Conservation (phyloP, 306 rosid genomes). For the Sechiopsis laciniata region DNA sequence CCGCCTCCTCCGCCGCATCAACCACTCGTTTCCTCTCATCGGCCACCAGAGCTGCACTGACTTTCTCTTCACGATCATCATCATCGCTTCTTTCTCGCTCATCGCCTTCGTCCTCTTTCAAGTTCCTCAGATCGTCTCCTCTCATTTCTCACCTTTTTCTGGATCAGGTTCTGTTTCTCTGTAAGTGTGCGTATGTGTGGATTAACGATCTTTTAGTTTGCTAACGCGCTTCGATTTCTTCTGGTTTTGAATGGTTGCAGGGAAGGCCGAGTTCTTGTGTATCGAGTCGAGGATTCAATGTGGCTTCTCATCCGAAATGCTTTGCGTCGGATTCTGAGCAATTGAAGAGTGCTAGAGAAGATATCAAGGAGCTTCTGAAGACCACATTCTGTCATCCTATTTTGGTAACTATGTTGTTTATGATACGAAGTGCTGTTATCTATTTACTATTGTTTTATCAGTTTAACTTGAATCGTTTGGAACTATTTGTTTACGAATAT, state of each 20-base stretch:
- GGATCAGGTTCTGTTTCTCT: slow-evolving; percentile 44
- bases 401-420: slow-evolving; percentile 33
- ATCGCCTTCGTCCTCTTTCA: slow-evolving; percentile 32
- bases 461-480: neutral
- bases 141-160: slow-evolving; percentile 61
- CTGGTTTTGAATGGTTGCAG: slow-evolving; percentile 28
- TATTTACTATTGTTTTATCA: neutral
- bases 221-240: neutral
- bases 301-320: slow-evolving; percentile 46
- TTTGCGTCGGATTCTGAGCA: slow-evolving; percentile 73
- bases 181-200: neutral
- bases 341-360: slow-evolving; percentile 71
- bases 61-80: slow-evolving; percentile 29
- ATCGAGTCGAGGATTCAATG: slow-evolving; percentile 42
- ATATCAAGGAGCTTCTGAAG: slow-evolving; percentile 67
- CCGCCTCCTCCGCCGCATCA: slow-evolving; percentile 21
- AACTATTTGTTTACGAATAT: neutral
- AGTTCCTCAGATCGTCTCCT: slow-evolving; percentile 50
- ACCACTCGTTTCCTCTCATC: slow-evolving; percentile 43
- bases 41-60: slow-evolving; percentile 39
- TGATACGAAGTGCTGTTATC: neutral
- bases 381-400: slow-evolving; percentile 78
- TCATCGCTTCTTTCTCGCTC: slow-evolving; percentile 27
- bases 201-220: neutral
- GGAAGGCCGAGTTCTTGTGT: slow-evolving; percentile 36